phyloP scores from a whole-genome alignment of 2,329 filamentous ascomycete genomes.

The Trichoderma sp. region DNA sequence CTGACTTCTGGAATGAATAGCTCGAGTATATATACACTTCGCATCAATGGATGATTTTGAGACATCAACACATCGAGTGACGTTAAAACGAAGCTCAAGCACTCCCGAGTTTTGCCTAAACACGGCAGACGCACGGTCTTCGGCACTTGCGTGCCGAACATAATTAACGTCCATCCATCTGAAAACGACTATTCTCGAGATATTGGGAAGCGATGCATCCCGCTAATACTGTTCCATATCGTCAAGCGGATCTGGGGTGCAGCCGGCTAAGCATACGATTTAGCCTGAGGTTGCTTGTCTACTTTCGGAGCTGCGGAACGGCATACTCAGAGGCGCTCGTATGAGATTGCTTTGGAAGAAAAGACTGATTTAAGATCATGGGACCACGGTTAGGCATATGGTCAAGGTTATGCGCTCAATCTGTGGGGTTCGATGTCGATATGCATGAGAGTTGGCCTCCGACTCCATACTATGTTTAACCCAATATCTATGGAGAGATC shows the following conservation, averaged over 20 bases:
- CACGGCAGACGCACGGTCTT: not conserved
- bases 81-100: not conserved
- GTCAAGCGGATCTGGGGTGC: constrained; percentile 17
- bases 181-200: not conserved
- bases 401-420: not conserved
- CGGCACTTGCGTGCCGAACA: constrained; percentile 13
- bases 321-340: not conserved
- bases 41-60: not conserved
- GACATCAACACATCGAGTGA: not conserved
- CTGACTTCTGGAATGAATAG: not conserved
- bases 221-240: not conserved
- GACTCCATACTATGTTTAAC: not conserved
- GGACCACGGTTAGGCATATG: not conserved
- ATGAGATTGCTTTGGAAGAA: not conserved
- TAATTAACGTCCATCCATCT: not conserved
- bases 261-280: constrained; percentile 20
- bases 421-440: not conserved
- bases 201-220: not conserved
- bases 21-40: not conserved
- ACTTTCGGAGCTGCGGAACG: constrained; percentile 13
- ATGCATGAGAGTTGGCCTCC: not conserved
- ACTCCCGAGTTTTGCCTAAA: constrained; percentile 20
- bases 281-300: constrained; percentile 14
- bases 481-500: no score
- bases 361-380: not conserved